A percentile compares a stretch with the other conserved stretches of the same genome.
Conservation (phyloP, 2,329 filamentous ascomycete species). For the Elsinoe ampelina region DNA sequence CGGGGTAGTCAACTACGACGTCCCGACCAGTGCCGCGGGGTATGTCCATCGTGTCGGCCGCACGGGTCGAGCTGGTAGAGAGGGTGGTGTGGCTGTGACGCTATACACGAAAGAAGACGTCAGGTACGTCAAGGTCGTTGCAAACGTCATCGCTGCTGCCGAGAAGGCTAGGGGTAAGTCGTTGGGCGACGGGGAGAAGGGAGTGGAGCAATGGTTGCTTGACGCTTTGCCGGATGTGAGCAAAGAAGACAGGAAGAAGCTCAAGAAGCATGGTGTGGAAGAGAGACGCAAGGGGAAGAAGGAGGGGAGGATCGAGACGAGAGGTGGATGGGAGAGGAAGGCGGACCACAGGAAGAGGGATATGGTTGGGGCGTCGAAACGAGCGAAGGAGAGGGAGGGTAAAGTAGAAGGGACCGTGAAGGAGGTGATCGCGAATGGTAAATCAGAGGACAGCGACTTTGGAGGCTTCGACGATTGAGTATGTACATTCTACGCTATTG, state of each 20-base stretch:
- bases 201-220: conserved; percentile 75
- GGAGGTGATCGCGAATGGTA: not conserved
- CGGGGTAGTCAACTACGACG: conserved; percentile 94
- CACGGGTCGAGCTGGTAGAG: conserved; percentile 77
- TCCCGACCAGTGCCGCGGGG: conserved; percentile 77
- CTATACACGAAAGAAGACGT: conserved; percentile 95
- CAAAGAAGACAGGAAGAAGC: conserved; percentile 73
- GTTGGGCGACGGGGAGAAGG: conserved; percentile 34
- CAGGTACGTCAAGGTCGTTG: conserved; percentile 78
- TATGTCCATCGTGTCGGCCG: conserved; percentile 92
- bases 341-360: conserved; percentile 54
- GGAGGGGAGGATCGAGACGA: conserved; percentile 67
- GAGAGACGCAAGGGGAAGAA: conserved; percentile 47
- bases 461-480: conserved; percentile 31
- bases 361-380: conserved; percentile 24
- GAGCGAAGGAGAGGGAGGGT: conserved; percentile 26
- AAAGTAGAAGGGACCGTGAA: conserved; percentile 14
- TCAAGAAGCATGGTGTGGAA: conserved; percentile 76
- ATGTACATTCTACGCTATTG: conserved; percentile 41
- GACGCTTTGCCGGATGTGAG: conserved; percentile 74
- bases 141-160: conserved; percentile 79
- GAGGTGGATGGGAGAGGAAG: conserved; percentile 65
- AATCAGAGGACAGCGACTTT: conserved; percentile 29
- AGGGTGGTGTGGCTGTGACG: conserved; percentile 83
- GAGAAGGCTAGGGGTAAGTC: conserved; percentile 54